Evolutionary conservation across 179 eudicot species (phyloP).

Genomic region (Vitellaria paradoxa): DNA sequence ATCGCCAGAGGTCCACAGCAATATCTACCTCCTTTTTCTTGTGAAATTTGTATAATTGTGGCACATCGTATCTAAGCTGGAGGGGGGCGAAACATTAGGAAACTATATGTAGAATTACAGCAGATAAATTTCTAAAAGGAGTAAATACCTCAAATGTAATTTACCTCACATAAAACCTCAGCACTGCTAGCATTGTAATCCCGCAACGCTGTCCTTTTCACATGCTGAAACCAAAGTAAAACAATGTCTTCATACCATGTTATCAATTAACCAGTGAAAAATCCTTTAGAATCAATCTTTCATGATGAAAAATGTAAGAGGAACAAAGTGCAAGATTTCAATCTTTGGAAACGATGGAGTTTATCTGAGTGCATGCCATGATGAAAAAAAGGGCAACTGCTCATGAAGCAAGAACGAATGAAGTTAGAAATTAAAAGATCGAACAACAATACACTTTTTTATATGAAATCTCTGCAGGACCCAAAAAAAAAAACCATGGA

Average conservation of each 20-base stretch:
- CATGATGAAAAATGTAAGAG: not conserved
- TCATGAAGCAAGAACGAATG: not conserved
- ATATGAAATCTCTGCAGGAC: no score
- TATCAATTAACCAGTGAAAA: not conserved
- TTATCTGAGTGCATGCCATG: not conserved
- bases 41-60: conserved; percentile 85
- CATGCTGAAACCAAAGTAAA: conserved; percentile 40
- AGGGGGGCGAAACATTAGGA: not conserved
- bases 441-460: no score
- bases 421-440: not conserved
- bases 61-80: conserved; percentile 88
- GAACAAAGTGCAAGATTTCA: no score
- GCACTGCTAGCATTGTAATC: conserved; percentile 73
- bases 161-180: conserved; percentile 90
- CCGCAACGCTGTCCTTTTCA: conserved; percentile 68
- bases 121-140: not conserved
- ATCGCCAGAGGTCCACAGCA: conserved; percentile 97
- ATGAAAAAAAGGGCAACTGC: not conserved
- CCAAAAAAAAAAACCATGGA: no score
- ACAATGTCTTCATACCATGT: not conserved
- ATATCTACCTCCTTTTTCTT: conserved; percentile 95
- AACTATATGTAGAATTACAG: not conserved
- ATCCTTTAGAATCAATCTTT: not conserved
- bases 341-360: not conserved
- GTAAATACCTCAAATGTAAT: not conserved